Base-by-base conservation (phyloP, 208 protist genomes). In the Wallacemonas collosoma region DNA sequence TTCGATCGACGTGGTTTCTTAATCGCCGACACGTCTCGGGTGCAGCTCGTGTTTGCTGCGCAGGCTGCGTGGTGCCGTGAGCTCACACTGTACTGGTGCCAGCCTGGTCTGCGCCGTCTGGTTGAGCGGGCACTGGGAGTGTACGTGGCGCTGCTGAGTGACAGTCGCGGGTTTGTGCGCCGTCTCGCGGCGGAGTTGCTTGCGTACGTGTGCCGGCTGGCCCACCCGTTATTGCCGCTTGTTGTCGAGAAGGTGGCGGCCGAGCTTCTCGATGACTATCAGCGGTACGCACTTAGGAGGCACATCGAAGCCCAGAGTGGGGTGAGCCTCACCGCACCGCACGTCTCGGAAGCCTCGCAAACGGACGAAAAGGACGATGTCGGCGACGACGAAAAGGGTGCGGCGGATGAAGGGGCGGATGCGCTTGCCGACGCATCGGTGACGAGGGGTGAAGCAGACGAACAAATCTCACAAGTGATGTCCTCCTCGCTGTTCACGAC, bases 1-100 rank as follows among this genome's bases (percentile, higher is more conserved):
- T 93, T 86, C 68, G 87, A 95, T 78, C 77, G 63, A 9, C 71
- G 76, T 15, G 89, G 89, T 5, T 71, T 83, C 48, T 64, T 97
- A 14, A 75, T 95, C n/a, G 81, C 80, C 2, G 84, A 93, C 76
- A 84, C 83, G 8, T 53, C 75, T 40, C 88, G 90, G 1, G 71
- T 97, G 56, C 90, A 95, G 75, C 77, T 97, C 12, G 78, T 97
- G 40, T 97, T 88, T 73, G 61, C 84, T 15, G 89, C 88, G 12
- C 93, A 97, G 77, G 88, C 78, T 0, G 88, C 87, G 58, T 97
- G 93, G 90, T 93, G 83, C 50, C 84, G 93, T n/a, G 93, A 97
- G 76, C 64, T 97, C 79, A 62, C 73, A 36, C 68, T 64, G 4
- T 92, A 79, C 80, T 95, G 86, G 87, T 73, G 26, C 12, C 26